A percentile compares a stretch with the other conserved stretches of the same genome.
These are phyloP conservation scores for Polyplosphaeria fusca DNA, from an alignment of 495 filamentous ascomycete species.

Conservation along the genomic window DNA sequence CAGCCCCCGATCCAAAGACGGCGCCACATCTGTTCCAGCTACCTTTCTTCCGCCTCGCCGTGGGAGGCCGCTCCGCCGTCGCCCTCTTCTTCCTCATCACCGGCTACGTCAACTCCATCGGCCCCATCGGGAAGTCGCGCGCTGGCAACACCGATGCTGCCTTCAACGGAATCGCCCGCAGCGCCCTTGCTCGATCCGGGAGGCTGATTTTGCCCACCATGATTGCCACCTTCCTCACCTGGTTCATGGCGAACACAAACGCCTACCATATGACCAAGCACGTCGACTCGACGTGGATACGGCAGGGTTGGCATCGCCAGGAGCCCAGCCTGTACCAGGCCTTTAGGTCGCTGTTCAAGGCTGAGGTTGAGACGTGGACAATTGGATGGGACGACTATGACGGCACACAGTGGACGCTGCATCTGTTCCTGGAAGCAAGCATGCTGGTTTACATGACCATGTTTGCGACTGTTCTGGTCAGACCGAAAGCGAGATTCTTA, in stretches of 20 bases:
- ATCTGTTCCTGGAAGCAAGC: constrained; percentile 33
- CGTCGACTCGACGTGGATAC: constrained; percentile 37
- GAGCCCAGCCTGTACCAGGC: constrained; percentile 26
- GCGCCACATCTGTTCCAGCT: constrained; percentile 33
- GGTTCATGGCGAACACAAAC: constrained; percentile 34
- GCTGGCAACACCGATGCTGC: constrained; percentile 34
- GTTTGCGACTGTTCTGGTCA: constrained; percentile 33
- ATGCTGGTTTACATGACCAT: constrained; percentile 38
- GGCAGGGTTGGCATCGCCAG: constrained; percentile 33
- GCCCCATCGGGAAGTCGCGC: constrained; percentile 32
- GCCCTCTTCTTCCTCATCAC: constrained; percentile 39
- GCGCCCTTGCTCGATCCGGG: constrained; percentile 30
- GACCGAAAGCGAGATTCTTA: constrained; percentile 27
- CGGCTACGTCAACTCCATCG: constrained; percentile 37
- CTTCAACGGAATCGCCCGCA: constrained; percentile 29
- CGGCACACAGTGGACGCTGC: constrained; percentile 37
- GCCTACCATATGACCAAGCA: constrained; percentile 36
- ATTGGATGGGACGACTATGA: constrained; percentile 37
- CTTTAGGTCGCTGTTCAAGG: constrained; percentile 22
- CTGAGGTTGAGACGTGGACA: constrained; percentile 34
- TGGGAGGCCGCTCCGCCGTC: constrained; percentile 32
- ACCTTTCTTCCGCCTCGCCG: constrained; percentile 36
- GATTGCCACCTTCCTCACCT: constrained; percentile 32
- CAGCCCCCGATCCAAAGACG: constrained; percentile 22
- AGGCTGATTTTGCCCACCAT: constrained; percentile 34